Conservation (phyloP, 495 filamentous ascomycete genomes). For the Penicillium diatomitis region DNA sequence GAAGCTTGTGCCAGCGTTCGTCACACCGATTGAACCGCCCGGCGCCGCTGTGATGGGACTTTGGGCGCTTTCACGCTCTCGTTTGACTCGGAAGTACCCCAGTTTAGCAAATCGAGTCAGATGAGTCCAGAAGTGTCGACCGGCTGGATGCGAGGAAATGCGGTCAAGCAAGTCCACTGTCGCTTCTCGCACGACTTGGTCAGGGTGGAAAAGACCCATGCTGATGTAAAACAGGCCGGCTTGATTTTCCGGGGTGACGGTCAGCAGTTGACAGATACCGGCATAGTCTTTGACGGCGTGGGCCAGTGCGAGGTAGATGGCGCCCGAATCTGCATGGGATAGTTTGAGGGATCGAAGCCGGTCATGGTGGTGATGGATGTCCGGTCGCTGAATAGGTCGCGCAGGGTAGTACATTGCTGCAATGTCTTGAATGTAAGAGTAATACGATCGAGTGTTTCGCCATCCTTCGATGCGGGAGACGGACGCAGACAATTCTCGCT, state of each 20-base stretch:
- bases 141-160: constrained; percentile 78
- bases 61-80: constrained; percentile 47
- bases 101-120: constrained; percentile 84
- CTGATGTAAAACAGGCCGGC: constrained; percentile 87
- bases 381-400: constrained; percentile 71
- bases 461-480: constrained; percentile 91
- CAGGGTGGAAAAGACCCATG: constrained; percentile 88
- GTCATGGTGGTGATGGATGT: constrained; percentile 87
- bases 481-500: constrained; percentile 78
- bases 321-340: constrained; percentile 55
- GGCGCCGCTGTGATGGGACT: constrained; percentile 13
- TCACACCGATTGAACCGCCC: constrained; percentile 2
- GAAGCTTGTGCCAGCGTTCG: constrained; percentile 13
- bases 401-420: constrained; percentile 42
- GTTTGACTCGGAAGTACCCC: constrained; percentile 58
- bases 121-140: constrained; percentile 83
- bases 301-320: constrained; percentile 73
- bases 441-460: constrained; percentile 90
- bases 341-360: constrained; percentile 73
- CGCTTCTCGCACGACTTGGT: constrained; percentile 64
- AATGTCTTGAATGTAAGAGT: constrained; percentile 81
- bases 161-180: constrained; percentile 75
- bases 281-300: constrained; percentile 73
- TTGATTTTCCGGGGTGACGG: constrained; percentile 75
- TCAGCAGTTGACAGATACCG: constrained; percentile 81